Evolutionary conservation across 331 rosid species (phyloP), one percentile per base, ranked within the genome.

Genomic region (Acacia concinna): DNA sequence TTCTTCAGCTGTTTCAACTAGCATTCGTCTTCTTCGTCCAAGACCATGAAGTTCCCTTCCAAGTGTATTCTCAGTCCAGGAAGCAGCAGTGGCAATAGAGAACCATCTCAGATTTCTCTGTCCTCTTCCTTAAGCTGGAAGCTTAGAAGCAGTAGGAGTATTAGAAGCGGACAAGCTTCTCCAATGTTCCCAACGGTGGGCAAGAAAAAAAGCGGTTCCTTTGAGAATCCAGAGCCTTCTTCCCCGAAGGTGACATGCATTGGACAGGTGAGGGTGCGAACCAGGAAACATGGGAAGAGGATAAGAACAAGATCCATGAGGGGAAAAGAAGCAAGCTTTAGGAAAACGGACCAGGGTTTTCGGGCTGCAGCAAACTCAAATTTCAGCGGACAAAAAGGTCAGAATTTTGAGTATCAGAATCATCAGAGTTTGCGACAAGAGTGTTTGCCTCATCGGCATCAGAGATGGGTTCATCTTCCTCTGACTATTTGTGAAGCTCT

Each of bases 211-310:
- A 92, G 91, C 5, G 78, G 86, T 14, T 89, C 84, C 11, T 91
- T 90, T 64, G 98, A 93, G 32, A 95, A 92, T 37, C 99, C 98
- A 8, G 99, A 95, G 46, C 99, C 99, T 0, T 93, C 99, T 6
- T 95, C 99, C 6, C 99, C 99, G 0, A 95, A 95, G 47, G 99
- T 95, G 1, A 95, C 99, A 1, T 95, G 99, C 40, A 95, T 95
- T 73, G 99, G 99, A 0, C 99, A 93, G 68, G 99, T 93, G 70
- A 89, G 99, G 49, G 99, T 95, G 54, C 91, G 91, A 79, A 93
- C 97, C 18, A 96, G 90, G 89, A 92, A 90, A 59, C 97, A 93
- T 31, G 97, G 97, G 73, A 94, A 85, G 90, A 93, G 88, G 79
- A 86, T 91, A 80, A 87, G 97, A 69, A 68, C 89, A 54, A 88